Evolutionary conservation across 176 grass and related monocot genomes (phyloP).

Genomic region (Chloris gayana): DNA sequence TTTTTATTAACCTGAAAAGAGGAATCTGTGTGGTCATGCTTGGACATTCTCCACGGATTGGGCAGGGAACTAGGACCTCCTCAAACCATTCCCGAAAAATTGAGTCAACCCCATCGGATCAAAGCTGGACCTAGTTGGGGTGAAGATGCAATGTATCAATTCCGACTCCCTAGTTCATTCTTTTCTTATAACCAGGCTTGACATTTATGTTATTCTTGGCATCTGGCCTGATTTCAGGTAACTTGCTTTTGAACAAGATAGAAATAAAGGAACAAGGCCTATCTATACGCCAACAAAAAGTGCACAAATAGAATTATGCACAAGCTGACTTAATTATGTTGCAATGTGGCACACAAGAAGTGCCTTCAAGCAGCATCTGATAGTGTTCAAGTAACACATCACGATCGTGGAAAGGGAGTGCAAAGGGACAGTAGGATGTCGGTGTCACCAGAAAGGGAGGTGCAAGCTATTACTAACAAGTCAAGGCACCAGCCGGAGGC

Average conservation of each 20-base stretch:
- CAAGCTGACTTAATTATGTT: conserved; percentile 25
- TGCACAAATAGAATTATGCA: conserved; percentile 20
- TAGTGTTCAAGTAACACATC: conserved; percentile 44
- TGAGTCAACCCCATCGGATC: neutral
- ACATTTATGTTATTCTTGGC: too few species aligned
- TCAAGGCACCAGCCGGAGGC: conserved; percentile 34
- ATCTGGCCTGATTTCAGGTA: neutral
- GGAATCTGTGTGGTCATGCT: too few species aligned
- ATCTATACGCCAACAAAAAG: neutral
- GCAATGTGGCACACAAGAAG: conserved; percentile 33
- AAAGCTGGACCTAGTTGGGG: neutral
- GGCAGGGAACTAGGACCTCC: too few species aligned
- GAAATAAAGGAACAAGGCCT: neutral
- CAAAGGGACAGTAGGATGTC: conserved; percentile 44
- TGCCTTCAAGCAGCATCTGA: conserved; percentile 35
- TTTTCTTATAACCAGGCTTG: too few species aligned
- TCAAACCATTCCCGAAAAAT: neutral
- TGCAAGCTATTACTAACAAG: conserved; percentile 47
- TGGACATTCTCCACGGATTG: neutral
- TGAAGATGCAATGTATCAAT: neutral
- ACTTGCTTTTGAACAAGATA: too few species aligned
- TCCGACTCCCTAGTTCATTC: neutral
- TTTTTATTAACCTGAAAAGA: too few species aligned
- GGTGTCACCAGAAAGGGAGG: conserved; percentile 36
- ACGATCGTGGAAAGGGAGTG: conserved; percentile 24